Percentiles rank a stretch among this genome's conserved stretches.
Evolutionary conservation across 768 basidiomycete species (phyloP).

Genomic region (Serpula lacrymans): DNA sequence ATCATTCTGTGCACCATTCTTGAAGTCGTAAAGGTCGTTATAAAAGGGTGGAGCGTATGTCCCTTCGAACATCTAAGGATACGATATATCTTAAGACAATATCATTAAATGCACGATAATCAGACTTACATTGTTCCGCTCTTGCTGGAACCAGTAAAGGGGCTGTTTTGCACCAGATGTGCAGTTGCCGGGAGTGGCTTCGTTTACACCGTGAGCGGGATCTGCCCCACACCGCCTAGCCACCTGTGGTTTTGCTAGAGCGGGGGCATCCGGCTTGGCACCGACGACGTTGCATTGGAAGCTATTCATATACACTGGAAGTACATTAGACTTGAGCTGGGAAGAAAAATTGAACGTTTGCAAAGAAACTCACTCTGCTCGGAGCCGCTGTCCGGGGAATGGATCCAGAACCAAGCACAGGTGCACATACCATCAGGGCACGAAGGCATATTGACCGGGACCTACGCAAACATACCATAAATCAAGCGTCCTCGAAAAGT

Average conservation of each 20-base stretch:
- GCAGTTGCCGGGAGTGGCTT: conserved; percentile 32
- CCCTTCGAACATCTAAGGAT: conserved; percentile 28
- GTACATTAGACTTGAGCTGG: not conserved
- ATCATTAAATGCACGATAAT: not conserved
- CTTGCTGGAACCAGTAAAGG: conserved; percentile 37
- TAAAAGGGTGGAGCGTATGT: conserved; percentile 31
- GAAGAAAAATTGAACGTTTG: not conserved
- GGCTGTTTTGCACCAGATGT: conserved; percentile 36
- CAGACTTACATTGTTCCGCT: conserved; percentile 36
- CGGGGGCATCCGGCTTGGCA: conserved; percentile 18
- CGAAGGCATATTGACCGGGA: conserved; percentile 40
- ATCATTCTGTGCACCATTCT: conserved; percentile 42
- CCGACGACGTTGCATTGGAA: conserved; percentile 39
- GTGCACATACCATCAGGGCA: conserved; percentile 42
- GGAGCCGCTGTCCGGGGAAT: conserved; percentile 30
- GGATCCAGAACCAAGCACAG: conserved; percentile 43
- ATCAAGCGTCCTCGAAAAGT: conserved; percentile 48
- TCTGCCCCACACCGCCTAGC: conserved; percentile 36
- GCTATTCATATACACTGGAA: conserved; percentile 34
- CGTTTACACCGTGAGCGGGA: conserved; percentile 11
- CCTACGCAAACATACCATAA: conserved; percentile 36
- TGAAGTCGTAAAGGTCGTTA: conserved; percentile 35
- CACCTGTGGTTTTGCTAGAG: conserved; percentile 30
- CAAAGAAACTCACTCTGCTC: conserved; percentile 29
- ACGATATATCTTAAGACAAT: not conserved